Conservation (phyloP, 2,329 filamentous ascomycete genomes). For the Ascocoryne sarcoides region DNA sequence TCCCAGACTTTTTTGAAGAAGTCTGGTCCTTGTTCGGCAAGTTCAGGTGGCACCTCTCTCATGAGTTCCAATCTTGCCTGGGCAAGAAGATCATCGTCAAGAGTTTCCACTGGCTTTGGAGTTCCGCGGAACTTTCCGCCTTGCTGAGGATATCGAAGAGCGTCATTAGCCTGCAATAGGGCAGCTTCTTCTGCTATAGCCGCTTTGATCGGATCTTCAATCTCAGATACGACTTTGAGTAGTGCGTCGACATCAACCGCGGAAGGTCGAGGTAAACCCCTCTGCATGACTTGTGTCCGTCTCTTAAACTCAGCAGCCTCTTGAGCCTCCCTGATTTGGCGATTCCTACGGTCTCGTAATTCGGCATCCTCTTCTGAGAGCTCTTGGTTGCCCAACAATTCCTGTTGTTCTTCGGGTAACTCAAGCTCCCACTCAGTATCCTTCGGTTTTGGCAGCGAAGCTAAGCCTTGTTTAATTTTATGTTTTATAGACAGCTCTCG, state of each 20-base stretch:
- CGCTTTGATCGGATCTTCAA: conserved; percentile 55
- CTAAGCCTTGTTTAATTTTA: conserved; percentile 63
- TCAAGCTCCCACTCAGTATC: conserved; percentile 93
- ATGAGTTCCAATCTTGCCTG: conserved; percentile 67
- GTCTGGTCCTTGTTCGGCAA: conserved; percentile 41
- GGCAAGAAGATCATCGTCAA: conserved; percentile 65
- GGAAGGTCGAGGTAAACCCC: conserved; percentile 67
- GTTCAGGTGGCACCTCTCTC: conserved; percentile 36
- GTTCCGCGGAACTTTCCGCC: conserved; percentile 56
- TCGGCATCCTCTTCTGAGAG: conserved; percentile 53
- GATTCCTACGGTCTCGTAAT: conserved; percentile 71
- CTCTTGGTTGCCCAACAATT: conserved; percentile 41
- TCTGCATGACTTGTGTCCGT: conserved; percentile 87
- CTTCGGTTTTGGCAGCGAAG: conserved; percentile 82
- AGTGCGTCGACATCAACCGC: conserved; percentile 63
- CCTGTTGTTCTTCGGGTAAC: conserved; percentile 71
- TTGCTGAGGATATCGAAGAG: conserved; percentile 62
- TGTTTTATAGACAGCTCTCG: conserved; percentile 60
- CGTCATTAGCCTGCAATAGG: conserved; percentile 73
- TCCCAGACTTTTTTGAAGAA: conserved; percentile 47
- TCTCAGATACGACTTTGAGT: conserved; percentile 50
- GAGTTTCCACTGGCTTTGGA: conserved; percentile 47
- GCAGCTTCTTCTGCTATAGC: conserved; percentile 72
- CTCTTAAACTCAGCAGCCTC: conserved; percentile 66
- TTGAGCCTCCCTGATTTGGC: conserved; percentile 61